phyloP scores from a whole-genome alignment of 2,329 filamentous ascomycete species.

The Cryphonectria carpinicola region DNA sequence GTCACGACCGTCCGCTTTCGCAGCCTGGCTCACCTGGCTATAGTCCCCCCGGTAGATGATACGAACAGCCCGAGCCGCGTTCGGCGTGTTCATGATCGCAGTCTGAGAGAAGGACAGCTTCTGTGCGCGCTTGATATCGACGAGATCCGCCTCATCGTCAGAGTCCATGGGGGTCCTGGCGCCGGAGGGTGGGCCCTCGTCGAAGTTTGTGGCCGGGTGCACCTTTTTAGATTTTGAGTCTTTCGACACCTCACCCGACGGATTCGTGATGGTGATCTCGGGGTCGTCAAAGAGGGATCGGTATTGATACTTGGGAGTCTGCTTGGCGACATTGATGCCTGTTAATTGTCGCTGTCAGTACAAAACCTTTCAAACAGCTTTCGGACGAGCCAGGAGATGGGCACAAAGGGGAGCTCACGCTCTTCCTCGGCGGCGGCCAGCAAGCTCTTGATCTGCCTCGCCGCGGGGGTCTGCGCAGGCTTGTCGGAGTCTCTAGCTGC shows the following conservation, averaged over 20 bases:
- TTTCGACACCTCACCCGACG: constrained; percentile 64
- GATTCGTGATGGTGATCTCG: constrained; percentile 66
- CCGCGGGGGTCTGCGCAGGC: constrained; percentile 30
- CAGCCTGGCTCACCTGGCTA: constrained; percentile 72
- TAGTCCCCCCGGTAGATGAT: constrained; percentile 93
- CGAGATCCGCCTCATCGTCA: constrained; percentile 82
- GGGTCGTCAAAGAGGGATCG: constrained; percentile 69
- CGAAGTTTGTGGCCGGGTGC: constrained; percentile 85
- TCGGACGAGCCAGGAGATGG: not conserved
- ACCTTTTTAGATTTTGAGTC: constrained; percentile 58
- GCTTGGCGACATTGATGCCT: constrained; percentile 59
- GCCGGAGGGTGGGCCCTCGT: constrained; percentile 63
- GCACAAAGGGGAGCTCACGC: constrained; percentile 55
- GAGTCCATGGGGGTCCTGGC: constrained; percentile 69
- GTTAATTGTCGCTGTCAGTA: constrained; percentile 2
- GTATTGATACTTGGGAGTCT: constrained; percentile 58
- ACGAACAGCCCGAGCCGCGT: constrained; percentile 79
- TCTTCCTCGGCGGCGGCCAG: constrained; percentile 79
- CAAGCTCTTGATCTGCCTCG: constrained; percentile 59
- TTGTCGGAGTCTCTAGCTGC: constrained; percentile 48
- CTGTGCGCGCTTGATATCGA: constrained; percentile 86
- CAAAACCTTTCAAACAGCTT: not conserved
- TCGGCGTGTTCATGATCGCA: constrained; percentile 74
- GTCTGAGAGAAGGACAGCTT: constrained; percentile 82
- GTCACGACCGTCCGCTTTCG: constrained; percentile 76